A percentile compares a stretch with the other conserved stretches of the same genome.
These are phyloP conservation scores for Uncinocarpus reesii DNA, from an alignment of 2,329 filamentous ascomycete species.

Conservation along the genomic window DNA sequence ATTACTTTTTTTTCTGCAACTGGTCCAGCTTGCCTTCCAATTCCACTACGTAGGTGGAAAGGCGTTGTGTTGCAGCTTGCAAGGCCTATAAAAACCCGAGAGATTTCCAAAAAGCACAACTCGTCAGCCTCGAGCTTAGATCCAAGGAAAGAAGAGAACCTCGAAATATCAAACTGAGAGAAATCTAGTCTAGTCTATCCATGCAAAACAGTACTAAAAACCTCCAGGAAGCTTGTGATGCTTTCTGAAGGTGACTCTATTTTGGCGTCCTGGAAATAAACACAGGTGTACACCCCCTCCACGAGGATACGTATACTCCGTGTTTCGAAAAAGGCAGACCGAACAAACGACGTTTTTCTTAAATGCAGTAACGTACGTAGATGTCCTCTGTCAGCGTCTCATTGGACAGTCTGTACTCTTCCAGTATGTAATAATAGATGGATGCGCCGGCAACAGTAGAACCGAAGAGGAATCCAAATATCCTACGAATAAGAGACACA, in stretches of 20 bases:
- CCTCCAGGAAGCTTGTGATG: too few relatives aligned
- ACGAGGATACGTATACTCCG: not conserved
- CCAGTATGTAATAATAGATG: slow-evolving; percentile 84
- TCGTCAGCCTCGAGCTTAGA: slow-evolving; percentile 10
- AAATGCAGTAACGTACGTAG: slow-evolving; percentile 56
- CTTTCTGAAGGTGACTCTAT: too few relatives aligned
- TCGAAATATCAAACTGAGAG: not conserved
- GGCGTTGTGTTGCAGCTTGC: slow-evolving; percentile 73
- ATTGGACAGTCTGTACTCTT: slow-evolving; percentile 90
- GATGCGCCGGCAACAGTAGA: slow-evolving; percentile 65
- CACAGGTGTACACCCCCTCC: not conserved
- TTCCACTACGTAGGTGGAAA: slow-evolving; percentile 71
- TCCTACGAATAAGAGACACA: slow-evolving; percentile 40
- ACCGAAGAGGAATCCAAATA: slow-evolving; percentile 86
- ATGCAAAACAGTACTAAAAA: slow-evolving; percentile 1
- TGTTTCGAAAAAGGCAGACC: not conserved
- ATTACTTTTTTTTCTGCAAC: slow-evolving; percentile 56
- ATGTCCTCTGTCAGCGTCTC: slow-evolving; percentile 92
- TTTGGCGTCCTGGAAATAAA: not conserved
- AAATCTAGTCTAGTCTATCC: slow-evolving; percentile 4
- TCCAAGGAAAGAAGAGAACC: not conserved
- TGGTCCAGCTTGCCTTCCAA: slow-evolving; percentile 70
- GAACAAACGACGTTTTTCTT: not conserved
- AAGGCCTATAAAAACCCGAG: slow-evolving; percentile 51
- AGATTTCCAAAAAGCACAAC: not conserved